Conservation (phyloP, 2,329 filamentous ascomycete genomes). For the Furcasterigmium sp. region DNA sequence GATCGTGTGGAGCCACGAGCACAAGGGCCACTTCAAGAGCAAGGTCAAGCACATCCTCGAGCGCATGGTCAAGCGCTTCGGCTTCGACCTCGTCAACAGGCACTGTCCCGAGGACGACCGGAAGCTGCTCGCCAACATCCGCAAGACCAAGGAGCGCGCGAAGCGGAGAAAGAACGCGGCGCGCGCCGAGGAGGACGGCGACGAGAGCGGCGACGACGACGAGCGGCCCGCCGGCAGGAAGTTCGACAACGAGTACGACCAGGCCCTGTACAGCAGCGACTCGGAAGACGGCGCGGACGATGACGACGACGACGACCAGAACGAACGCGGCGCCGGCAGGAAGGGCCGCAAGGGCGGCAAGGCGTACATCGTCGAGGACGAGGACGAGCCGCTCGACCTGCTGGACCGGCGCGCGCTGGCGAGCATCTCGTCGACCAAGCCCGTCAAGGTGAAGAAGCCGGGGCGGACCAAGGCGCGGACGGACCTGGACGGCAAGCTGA, state of each 20-base stretch:
- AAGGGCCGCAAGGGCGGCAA: slow-evolving; percentile 52
- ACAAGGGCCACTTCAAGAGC: slow-evolving; percentile 93
- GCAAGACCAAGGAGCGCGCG: slow-evolving; percentile 85
- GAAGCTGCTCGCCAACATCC: slow-evolving; percentile 89
- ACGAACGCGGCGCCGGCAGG: slow-evolving; percentile 23
- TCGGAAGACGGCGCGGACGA: slow-evolving; percentile 48
- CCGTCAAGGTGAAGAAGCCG: slow-evolving; percentile 56
- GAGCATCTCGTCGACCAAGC: slow-evolving; percentile 89
- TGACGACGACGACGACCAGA: slow-evolving; percentile 36
- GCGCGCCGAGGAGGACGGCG: slow-evolving; percentile 50
- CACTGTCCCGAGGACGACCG: slow-evolving; percentile 80
- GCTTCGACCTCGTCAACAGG: slow-evolving; percentile 72
- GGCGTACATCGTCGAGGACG: slow-evolving; percentile 88
- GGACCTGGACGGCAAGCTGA: slow-evolving; percentile 74
- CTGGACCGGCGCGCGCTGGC: slow-evolving; percentile 84
- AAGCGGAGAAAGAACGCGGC: slow-evolving; percentile 81
- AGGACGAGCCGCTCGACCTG: slow-evolving; percentile 91
- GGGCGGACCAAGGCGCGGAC: slow-evolving; percentile 61
- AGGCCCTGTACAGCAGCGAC: slow-evolving; percentile 85
- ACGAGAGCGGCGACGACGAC: slow-evolving; percentile 51
- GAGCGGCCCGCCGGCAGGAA: slow-evolving; percentile 45
- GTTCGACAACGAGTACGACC: slow-evolving; percentile 91
- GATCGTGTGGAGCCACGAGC: slow-evolving; percentile 95
- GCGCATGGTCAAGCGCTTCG: slow-evolving; percentile 87
- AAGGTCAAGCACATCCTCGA: slow-evolving; percentile 99